phyloP scores from a whole-genome alignment of 768 basidiomycete species.

The Pleurotus ostreatus region DNA sequence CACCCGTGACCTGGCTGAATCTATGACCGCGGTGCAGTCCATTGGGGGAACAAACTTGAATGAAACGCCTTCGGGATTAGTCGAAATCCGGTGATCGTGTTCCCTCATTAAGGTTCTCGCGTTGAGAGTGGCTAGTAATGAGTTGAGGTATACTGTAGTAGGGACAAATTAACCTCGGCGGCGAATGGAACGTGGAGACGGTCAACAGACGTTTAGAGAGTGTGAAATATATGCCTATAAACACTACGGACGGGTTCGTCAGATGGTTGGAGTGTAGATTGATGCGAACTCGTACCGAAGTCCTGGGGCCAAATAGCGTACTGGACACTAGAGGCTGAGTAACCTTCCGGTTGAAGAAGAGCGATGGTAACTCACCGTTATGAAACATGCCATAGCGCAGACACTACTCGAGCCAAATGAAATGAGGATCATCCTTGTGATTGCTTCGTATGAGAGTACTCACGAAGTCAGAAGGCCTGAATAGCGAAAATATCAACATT shows the following conservation, averaged over 20 bases:
- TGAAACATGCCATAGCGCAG: conserved; percentile 18
- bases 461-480: conserved; percentile 1
- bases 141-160: conserved; percentile 33
- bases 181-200: not conserved
- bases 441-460: not conserved
- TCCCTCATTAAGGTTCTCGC: conserved; percentile 8
- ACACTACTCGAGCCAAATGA: not conserved
- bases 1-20: not conserved
- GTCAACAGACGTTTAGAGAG: conserved; percentile 38
- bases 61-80: not conserved
- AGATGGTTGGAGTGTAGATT: too few relatives aligned
- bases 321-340: conserved; percentile 26
- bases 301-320: conserved; percentile 40
- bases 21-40: not conserved
- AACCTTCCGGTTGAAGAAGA: conserved; percentile 17
- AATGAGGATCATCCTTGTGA: conserved; percentile 10
- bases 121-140: conserved; percentile 27
- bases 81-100: not conserved
- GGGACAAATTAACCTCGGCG: not conserved
- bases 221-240: conserved; percentile 41
- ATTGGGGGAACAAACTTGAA: conserved; percentile 6
- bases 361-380: conserved; percentile 22
- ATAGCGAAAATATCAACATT: not conserved
- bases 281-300: conserved; percentile 16
- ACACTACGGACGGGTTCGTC: conserved; percentile 16